Evolutionary conservation across 768 basidiomycete genomes (phyloP).

Genomic region (Pholiota conissans): DNA sequence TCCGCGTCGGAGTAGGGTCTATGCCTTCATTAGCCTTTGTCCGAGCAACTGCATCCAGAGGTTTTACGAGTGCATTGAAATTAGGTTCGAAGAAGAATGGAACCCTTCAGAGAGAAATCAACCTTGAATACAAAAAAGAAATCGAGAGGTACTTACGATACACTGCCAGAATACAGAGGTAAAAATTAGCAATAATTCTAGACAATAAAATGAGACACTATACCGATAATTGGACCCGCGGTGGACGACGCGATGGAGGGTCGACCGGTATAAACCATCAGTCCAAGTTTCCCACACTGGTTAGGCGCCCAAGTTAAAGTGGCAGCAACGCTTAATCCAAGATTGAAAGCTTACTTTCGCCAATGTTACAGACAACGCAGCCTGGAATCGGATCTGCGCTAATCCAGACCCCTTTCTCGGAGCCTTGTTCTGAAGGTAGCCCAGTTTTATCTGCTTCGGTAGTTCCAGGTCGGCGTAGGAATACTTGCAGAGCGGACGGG

Average conservation of each 20-base stretch:
- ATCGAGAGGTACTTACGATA: constrained; percentile 62
- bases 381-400: constrained; percentile 81
- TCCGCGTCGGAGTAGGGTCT: constrained; percentile 18
- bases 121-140: constrained; percentile 3
- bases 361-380: constrained; percentile 89
- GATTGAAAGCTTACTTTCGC: constrained; percentile 64
- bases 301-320: background rate
- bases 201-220: constrained; percentile 10
- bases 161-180: constrained; percentile 38
- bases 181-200: too few relatives aligned
- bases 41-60: constrained; percentile 61
- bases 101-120: constrained; percentile 43
- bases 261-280: constrained; percentile 80
- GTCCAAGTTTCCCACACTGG: constrained; percentile 94
- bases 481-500: constrained; percentile 80
- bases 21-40: constrained; percentile 23
- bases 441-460: constrained; percentile 28
- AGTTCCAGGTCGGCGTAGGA: constrained; percentile 46
- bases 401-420: constrained; percentile 72
- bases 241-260: constrained; percentile 89
- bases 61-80: constrained; percentile 67
- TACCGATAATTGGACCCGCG: constrained; percentile 67
- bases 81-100: constrained; percentile 97
- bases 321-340: background rate
- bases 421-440: constrained; percentile 51